A percentile compares a stretch with the other conserved stretches of the same genome.
Evolutionary conservation across 306 rosid genomes (phyloP).

Genomic region (Quercus agrifolia): DNA sequence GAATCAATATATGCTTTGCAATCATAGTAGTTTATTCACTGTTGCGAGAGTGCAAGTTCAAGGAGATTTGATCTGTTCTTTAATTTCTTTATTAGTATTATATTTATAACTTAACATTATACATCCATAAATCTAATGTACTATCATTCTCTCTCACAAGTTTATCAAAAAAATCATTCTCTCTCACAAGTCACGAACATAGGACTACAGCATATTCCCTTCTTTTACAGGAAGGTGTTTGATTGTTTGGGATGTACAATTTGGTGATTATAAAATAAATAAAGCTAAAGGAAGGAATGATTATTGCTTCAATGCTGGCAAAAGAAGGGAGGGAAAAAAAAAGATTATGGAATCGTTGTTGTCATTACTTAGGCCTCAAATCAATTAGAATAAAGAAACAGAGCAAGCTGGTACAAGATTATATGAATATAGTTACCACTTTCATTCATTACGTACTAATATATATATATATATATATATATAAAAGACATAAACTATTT

Average conservation of each 20-base stretch:
- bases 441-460: background rate
- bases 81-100: slow-evolving; percentile 7
- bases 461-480: background rate
- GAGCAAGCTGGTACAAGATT: background rate
- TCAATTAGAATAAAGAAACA: slow-evolving; percentile 1
- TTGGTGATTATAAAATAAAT: background rate
- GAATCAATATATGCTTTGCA: background rate
- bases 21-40: too few species aligned
- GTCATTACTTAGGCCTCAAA: slow-evolving; percentile 19
- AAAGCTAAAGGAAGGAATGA: slow-evolving; percentile 3
- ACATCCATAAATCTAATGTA: slow-evolving; percentile 9
- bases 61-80: background rate
- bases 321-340: background rate
- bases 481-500: too few species aligned
- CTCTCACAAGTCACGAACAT: background rate
- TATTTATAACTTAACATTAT: background rate
- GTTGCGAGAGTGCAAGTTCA: background rate
- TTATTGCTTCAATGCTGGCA: background rate
- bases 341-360: slow-evolving; percentile 16
- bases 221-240: background rate
- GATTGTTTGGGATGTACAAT: background rate
- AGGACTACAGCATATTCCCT: background rate
- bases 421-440: too few species aligned
- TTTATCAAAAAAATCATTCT: background rate
- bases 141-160: background rate